Evolutionary conservation across 2,329 filamentous ascomycete genomes (phyloP), one percentile per base, ranked within the genome.

Genomic region (Ilyonectria destructans): DNA sequence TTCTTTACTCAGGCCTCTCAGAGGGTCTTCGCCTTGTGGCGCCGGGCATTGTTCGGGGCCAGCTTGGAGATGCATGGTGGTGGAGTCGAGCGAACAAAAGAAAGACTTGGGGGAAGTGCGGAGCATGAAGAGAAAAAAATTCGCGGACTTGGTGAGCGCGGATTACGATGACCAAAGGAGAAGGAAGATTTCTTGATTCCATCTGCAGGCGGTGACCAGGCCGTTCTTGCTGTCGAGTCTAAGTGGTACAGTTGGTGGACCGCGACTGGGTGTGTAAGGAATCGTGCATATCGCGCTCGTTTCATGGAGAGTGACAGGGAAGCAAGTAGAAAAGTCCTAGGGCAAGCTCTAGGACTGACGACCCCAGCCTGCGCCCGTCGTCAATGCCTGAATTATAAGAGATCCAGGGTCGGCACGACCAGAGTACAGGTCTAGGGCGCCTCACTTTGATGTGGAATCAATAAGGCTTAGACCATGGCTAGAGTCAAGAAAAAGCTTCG

Each of bases 221-320:
- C 62, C 31, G 48, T 23, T 57, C 45, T 57, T 51, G 45, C 33
- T 48, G 45, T 62, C 63, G 52, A 66, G 58, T 62, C 51, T 13
- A 40, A 60, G 52, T 62, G 57, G 49, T 40, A 65, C 49, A 45
- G 49, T 35, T 21, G 58, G 49, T 62, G 60, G 60, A 51, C 52
- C 60, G 23, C 21, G 19, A 26, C 23, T 57, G 37, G 52, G 37
- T 29, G 49, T 52, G 49, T 33, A 33, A 52, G 63, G 52, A 62
- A 54, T 52, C 19, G 52, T 66, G 58, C 63, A 66, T 58, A 51
- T 57, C 40, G 21, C 45, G 43, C 63, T 61, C 52, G 63, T 66
- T 66, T 66, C 63, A 66, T 56, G 40, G 49, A 59, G 49, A 60
- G 63, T 58, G 63, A 49, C 56, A 60, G 43, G 43, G 52, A 31